Percentiles rank a stretch among this genome's conserved stretches.
Conservation (phyloP, 2,329 filamentous ascomycete species). For the Anthostomella pinea region DNA sequence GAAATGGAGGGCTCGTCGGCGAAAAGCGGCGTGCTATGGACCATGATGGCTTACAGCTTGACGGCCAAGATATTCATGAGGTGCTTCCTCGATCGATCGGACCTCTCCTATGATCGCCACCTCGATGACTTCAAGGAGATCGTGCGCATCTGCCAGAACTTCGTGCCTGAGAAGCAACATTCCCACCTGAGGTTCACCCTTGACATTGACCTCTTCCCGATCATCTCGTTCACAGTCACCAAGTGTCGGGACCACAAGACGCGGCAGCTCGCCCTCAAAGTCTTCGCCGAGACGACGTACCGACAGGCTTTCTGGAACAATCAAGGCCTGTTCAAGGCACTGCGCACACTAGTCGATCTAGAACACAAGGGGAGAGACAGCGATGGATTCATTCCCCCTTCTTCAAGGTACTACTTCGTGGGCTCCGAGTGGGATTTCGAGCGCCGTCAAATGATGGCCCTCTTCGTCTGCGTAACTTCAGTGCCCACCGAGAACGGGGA, state of each 20-base stretch:
- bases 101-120: conserved; percentile 20
- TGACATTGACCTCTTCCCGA: conserved; percentile 21
- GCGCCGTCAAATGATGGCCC: conserved; percentile 14
- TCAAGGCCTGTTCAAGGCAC: conserved; percentile 15
- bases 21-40: conserved; percentile 9
- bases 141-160: conserved; percentile 15
- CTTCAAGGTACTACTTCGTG: conserved; percentile 19
- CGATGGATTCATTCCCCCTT: conserved; percentile 17
- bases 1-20: conserved; percentile 6
- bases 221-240: conserved; percentile 20
- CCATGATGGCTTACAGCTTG: conserved; percentile 16
- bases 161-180: conserved; percentile 13
- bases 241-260: conserved; percentile 21
- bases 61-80: conserved; percentile 16
- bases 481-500: conserved; percentile 7
- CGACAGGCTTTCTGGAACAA: conserved; percentile 23
- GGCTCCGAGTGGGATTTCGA: conserved; percentile 21
- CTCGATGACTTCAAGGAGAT: conserved; percentile 17
- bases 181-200: conserved; percentile 17
- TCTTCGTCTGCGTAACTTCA: conserved; percentile 15
- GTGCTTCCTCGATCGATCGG: conserved; percentile 19
- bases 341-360: conserved; percentile 17
- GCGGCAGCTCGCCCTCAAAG: conserved; percentile 13
- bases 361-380: conserved; percentile 17
- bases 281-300: conserved; percentile 17